Base-by-base conservation (phyloP, 2,329 filamentous ascomycete species). In the Trichoderma sp. region DNA sequence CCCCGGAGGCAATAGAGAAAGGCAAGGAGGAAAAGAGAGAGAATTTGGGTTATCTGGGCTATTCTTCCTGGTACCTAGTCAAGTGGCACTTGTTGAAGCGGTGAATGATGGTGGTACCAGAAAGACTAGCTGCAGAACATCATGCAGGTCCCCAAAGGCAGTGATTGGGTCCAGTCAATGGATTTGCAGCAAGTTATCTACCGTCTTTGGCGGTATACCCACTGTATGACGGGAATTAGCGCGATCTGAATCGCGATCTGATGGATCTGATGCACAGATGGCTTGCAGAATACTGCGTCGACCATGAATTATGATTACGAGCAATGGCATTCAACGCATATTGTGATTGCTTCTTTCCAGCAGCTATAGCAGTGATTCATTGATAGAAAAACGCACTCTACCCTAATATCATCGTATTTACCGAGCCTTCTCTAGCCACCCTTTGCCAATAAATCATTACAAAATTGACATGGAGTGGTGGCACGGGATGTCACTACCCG, bases 121-220 rank as follows among this genome's bases (percentile, higher is more conserved):
- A 49, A 34, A 56, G 59, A 54, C 34, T 49, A 34, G 26, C 30
- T 60, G 66, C 69, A 65, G 59, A 21, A n/a, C 39, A 43, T n/a
- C 16, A 64, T 65, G 69, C 69, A 68, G 49, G 65, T 49, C 49
- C 58, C 59, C 58, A 13, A 5, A 55, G 34, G 55, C 65, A 30
- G 49, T 30, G 58, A 58, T 32, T 46, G 32, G 55, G 30, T 34
- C 7, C 7, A 26, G 26, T 14, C 21, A 8, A 39, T 58, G n/a
- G 32, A 43, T 11, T 46, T 11, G 18, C 26, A 24, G 28, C 61
- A 26, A 46, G 52, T 46, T 32, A 18, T 11, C n/a, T 56, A 58
- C 55, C 55, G 6, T 26, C 8, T 21, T 49, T 43, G 39, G 39
- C 14, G 13, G 10, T 49, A 24, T 39, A 16, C 55, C n/a, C 21